Percentiles rank a stretch among this genome's conserved stretches.
phyloP scores from a whole-genome alignment of 768 basidiomycete species.

The Mycena galopus region DNA sequence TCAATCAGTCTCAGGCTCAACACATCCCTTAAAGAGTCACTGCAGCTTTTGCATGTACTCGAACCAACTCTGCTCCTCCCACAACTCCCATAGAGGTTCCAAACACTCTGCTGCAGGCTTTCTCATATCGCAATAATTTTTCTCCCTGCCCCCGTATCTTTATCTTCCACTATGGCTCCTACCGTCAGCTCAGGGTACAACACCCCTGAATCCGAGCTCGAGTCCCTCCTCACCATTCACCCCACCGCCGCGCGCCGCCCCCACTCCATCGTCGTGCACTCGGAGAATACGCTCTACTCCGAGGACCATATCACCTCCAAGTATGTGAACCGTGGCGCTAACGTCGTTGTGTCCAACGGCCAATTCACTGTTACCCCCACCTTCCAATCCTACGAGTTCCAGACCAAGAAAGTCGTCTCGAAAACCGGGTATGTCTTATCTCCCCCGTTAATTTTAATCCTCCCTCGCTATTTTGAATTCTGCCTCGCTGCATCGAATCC shows the following conservation, averaged over 20 bases:
- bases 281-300: conserved; percentile 84
- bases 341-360: conserved; percentile 77
- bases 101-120: conserved; percentile 86
- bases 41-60: conserved; percentile 89
- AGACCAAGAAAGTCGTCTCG: conserved; percentile 85
- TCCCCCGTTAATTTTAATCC: too few relatives aligned
- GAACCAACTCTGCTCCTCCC: conserved; percentile 90
- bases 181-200: conserved; percentile 76
- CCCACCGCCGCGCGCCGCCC: conserved; percentile 88
- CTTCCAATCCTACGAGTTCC: conserved; percentile 88
- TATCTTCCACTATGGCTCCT: conserved; percentile 61
- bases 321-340: conserved; percentile 84
- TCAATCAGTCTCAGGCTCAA: background rate
- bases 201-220: conserved; percentile 80
- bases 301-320: conserved; percentile 87
- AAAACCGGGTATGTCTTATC: conserved; percentile 89
- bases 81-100: conserved; percentile 89
- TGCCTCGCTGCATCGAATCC: too few relatives aligned
- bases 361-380: conserved; percentile 86
- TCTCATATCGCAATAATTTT: conserved; percentile 61
- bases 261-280: conserved; percentile 82
- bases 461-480: too few relatives aligned
- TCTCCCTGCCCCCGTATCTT: conserved; percentile 41
- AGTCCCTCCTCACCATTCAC: conserved; percentile 79
- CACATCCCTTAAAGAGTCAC: conserved; percentile 43